Evolutionary conservation across 2,329 filamentous ascomycete species (phyloP).

Genomic region (Ophiostoma quercus): DNA sequence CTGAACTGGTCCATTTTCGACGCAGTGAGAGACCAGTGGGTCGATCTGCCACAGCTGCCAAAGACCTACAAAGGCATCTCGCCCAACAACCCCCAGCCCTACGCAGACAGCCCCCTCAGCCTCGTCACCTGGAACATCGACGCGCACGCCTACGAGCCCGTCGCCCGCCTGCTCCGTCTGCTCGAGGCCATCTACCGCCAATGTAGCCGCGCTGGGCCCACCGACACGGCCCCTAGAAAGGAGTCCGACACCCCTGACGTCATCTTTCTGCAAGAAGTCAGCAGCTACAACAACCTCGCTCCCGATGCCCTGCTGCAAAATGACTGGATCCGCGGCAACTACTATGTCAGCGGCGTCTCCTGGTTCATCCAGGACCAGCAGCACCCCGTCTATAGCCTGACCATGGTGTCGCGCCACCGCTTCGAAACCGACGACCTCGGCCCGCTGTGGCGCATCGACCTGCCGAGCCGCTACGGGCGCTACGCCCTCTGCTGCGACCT

Average conservation of each 20-base stretch:
- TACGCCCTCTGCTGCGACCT: constrained; percentile 38
- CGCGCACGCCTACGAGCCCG: constrained; percentile 24
- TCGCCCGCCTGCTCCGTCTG: constrained; percentile 31
- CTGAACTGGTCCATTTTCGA: constrained; percentile 11
- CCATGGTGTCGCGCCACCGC: constrained; percentile 31
- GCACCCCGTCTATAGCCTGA: constrained; percentile 31
- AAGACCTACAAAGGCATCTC: neutral
- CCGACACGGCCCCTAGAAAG: constrained; percentile 11
- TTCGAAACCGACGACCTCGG: constrained; percentile 31
- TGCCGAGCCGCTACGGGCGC: constrained; percentile 33
- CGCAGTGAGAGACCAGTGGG: neutral
- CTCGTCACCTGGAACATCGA: constrained; percentile 37
- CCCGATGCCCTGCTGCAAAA: constrained; percentile 29
- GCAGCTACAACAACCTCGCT: constrained; percentile 25
- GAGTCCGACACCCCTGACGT: constrained; percentile 29
- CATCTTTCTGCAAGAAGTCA: constrained; percentile 37
- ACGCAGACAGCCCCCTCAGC: constrained; percentile 19
- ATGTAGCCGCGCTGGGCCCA: constrained; percentile 3
- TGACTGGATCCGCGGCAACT: constrained; percentile 31
- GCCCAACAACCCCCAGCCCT: neutral
- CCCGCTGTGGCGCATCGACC: constrained; percentile 34
- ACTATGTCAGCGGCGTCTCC: constrained; percentile 34
- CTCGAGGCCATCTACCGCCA: constrained; percentile 28
- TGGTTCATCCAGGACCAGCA: constrained; percentile 8
- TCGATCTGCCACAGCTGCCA: neutral